Conservation (phyloP, 345 rosid genomes). For the Eucalyptus microcorys region DNA sequence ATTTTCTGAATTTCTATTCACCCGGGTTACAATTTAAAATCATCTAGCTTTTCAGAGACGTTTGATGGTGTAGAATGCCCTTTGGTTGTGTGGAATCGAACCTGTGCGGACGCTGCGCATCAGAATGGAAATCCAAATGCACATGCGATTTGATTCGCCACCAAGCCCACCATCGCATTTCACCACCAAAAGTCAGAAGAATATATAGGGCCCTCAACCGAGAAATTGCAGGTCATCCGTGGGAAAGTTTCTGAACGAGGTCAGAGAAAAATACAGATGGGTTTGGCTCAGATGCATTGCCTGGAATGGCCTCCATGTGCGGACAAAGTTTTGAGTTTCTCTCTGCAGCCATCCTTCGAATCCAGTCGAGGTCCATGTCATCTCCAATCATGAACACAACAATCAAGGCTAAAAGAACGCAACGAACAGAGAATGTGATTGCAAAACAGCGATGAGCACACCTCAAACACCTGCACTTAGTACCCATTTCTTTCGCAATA, state of each 20-base stretch:
- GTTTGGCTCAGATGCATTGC: not conserved
- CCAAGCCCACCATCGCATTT: not conserved
- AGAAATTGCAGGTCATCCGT: not conserved
- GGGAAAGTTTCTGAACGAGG: not conserved
- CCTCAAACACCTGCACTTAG: not conserved
- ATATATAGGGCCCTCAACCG: not conserved
- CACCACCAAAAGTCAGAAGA: not conserved
- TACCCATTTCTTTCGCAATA: not conserved
- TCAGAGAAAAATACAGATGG: not conserved
- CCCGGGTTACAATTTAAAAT: not conserved
- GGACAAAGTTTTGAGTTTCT: too few species aligned
- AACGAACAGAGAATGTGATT: not conserved
- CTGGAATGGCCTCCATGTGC: not conserved
- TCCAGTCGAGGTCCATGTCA: not conserved
- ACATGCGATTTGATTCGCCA: not conserved
- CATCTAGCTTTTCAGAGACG: not conserved
- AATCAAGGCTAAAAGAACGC: not conserved
- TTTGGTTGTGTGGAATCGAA: not conserved
- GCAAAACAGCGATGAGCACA: not conserved
- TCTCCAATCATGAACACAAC: not conserved
- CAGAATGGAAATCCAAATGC: not conserved
- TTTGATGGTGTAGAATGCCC: not conserved
- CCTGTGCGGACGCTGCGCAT: not conserved
- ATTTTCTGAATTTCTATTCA: not conserved
- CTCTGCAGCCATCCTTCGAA: not conserved